A percentile compares a stretch with the other conserved stretches of the same genome.
Evolutionary conservation across 495 filamentous ascomycete species (phyloP).

Genomic region (Aspergillus saccharolyticus): DNA sequence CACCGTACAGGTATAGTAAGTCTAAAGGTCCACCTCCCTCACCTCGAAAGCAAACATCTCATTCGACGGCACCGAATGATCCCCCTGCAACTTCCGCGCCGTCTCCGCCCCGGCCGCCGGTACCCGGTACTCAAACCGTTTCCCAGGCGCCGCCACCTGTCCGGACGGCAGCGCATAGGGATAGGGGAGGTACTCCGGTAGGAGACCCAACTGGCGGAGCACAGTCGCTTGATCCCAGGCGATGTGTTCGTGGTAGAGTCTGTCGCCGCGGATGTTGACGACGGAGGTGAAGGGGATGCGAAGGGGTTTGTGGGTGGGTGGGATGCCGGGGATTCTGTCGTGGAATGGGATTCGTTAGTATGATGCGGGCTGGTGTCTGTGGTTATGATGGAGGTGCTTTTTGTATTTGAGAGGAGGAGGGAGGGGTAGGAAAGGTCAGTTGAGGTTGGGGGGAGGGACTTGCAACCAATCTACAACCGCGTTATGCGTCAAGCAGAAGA

Average conservation of each 20-base stretch:
- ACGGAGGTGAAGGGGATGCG: conserved; percentile 63
- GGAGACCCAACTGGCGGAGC: conserved; percentile 61
- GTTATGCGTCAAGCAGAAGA: conserved; percentile 58
- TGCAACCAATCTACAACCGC: conserved; percentile 62
- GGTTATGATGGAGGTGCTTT: too few species aligned
- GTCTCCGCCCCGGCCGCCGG: conserved; percentile 63
- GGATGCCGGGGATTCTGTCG: conserved; percentile 64
- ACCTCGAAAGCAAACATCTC: conserved; percentile 49
- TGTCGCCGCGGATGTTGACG: conserved; percentile 65
- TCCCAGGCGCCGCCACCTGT: conserved; percentile 28
- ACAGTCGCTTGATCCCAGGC: conserved; percentile 76
- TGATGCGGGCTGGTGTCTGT: too few species aligned
- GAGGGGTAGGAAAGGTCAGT: not conserved
- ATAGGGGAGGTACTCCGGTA: conserved; percentile 20
- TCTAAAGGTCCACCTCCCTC: conserved; percentile 24
- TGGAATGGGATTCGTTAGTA: too few species aligned
- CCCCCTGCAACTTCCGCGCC: conserved; percentile 60
- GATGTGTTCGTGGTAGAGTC: conserved; percentile 71
- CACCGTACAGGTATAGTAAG: too few species aligned
- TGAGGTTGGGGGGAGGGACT: too few species aligned
- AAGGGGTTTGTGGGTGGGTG: conserved; percentile 56
- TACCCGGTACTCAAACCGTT: conserved; percentile 57
- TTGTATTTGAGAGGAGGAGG: conserved; percentile 3
- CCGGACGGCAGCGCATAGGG: conserved; percentile 31
- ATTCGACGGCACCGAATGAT: conserved; percentile 56